Evolutionary conservation across 805 yeast genomes (phyloP).

Genomic region (Kodamaea lidongshanica): DNA sequence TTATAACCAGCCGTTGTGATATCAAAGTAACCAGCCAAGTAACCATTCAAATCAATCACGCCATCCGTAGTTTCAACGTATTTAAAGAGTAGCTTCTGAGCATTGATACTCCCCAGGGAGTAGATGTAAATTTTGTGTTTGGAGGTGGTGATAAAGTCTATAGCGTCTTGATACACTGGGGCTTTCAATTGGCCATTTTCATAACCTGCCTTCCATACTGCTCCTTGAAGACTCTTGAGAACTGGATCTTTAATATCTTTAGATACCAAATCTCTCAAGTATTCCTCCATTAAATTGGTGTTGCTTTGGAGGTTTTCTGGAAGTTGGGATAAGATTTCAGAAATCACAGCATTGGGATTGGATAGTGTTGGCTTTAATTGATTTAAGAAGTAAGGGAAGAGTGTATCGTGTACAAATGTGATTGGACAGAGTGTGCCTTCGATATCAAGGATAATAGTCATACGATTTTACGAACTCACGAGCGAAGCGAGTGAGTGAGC

Average conservation of each 20-base stretch:
- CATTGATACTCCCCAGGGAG: constrained; percentile 84
- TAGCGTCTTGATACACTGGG: constrained; percentile 71
- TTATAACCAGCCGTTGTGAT: constrained; percentile 80
- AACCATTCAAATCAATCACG: constrained; percentile 44
- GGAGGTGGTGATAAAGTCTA: constrained; percentile 38
- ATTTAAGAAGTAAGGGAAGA: constrained; percentile 69
- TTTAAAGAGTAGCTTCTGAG: constrained; percentile 72
- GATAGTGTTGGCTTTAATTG: constrained; percentile 38
- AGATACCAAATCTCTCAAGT: constrained; percentile 53
- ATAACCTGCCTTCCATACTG: constrained; percentile 78
- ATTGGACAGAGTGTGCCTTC: constrained; percentile 95
- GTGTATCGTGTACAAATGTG: constrained; percentile 70
- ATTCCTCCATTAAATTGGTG: constrained; percentile 28
- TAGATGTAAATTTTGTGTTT: constrained; percentile 55
- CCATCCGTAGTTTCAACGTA: constrained; percentile 44
- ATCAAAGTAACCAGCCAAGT: constrained; percentile 69
- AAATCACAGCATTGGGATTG: constrained; percentile 26
- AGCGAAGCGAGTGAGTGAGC: no score
- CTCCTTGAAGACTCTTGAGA: constrained; percentile 76
- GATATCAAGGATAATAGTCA: constrained; percentile 47
- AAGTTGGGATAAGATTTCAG: constrained; percentile 36
- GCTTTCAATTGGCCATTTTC: constrained; percentile 68
- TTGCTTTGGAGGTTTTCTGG: constrained; percentile 31
- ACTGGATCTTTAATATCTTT: constrained; percentile 72
- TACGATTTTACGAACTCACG: no score